Percentiles rank a stretch among this genome's conserved stretches.
These are phyloP conservation scores for Debaryomyces robertsiae DNA, from an alignment of 1,139 yeast species.

Conservation along the genomic window DNA sequence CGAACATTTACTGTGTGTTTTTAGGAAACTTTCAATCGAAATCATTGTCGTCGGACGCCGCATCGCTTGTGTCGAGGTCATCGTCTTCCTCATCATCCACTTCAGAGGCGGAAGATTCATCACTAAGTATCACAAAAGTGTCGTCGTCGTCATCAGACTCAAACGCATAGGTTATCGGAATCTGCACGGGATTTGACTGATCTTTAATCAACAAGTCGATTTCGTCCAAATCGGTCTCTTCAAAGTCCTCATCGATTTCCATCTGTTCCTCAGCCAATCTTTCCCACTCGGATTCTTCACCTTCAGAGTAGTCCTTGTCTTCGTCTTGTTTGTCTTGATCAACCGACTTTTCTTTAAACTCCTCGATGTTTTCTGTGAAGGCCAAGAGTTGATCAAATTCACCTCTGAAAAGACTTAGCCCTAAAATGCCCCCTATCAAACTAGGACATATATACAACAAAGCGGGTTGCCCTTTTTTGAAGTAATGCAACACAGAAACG, in stretches of 20 bases:
- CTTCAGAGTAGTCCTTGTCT: conserved; percentile 19
- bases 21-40: too few relatives aligned
- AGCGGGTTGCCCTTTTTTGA: conserved; percentile 64
- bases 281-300: conserved; percentile 25
- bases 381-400: conserved; percentile 45
- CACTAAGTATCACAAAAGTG: conserved; percentile 26
- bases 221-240: conserved; percentile 19
- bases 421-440: conserved; percentile 35
- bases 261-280: conserved; percentile 23
- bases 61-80: conserved; percentile 13
- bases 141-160: conserved; percentile 31
- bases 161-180: conserved; percentile 17
- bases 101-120: conserved; percentile 18
- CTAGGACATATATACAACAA: conserved; percentile 63
- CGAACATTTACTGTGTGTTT: too few relatives aligned
- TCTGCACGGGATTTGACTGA: conserved; percentile 9
- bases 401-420: conserved; percentile 34
- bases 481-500: conserved; percentile 38
- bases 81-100: conserved; percentile 22
- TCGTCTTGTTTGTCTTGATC: conserved; percentile 15
- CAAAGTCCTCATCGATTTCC: conserved; percentile 18
- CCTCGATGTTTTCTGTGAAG: conserved; percentile 22
- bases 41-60: neutral
- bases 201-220: conserved; percentile 10
- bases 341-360: conserved; percentile 16